A percentile compares a stretch with the other conserved stretches of the same genome.
phyloP scores from a whole-genome alignment of 352 stramenopile species.

The Phytophthora megakarya region DNA sequence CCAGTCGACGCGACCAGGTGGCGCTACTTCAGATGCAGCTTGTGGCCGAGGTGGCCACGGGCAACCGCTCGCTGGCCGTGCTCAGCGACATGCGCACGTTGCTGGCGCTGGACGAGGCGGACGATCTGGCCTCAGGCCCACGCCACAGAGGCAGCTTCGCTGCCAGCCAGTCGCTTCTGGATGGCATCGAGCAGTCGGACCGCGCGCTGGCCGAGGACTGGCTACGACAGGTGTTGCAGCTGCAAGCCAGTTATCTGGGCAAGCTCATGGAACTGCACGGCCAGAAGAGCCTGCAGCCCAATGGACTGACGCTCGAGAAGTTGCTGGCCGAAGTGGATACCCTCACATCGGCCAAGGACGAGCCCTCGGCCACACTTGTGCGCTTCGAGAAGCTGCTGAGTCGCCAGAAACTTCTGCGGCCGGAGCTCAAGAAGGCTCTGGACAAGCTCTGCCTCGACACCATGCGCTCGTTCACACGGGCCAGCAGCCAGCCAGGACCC shows the following conservation, averaged over 20 bases:
- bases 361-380: slow-evolving; percentile 51
- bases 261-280: slow-evolving; percentile 52
- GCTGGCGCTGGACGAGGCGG: slow-evolving; percentile 44
- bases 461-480: slow-evolving; percentile 54
- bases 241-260: slow-evolving; percentile 65
- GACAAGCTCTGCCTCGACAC: slow-evolving; percentile 68
- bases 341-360: slow-evolving; percentile 34
- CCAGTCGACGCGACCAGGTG: slow-evolving; percentile 57
- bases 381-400: slow-evolving; percentile 76
- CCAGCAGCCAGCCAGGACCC: slow-evolving; percentile 28
- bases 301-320: slow-evolving; percentile 39
- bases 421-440: slow-evolving; percentile 64
- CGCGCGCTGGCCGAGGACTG: slow-evolving; percentile 68
- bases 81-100: slow-evolving; percentile 57
- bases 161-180: slow-evolving; percentile 50
- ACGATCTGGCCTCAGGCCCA: slow-evolving; percentile 17
- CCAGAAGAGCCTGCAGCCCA: slow-evolving; percentile 42
- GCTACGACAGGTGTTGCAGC: slow-evolving; percentile 48
- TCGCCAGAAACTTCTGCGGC: slow-evolving; percentile 61
- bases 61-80: slow-evolving; percentile 68
- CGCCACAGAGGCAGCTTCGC: slow-evolving; percentile 35
- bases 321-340: slow-evolving; percentile 46
- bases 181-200: slow-evolving; percentile 55
- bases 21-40: slow-evolving; percentile 73
- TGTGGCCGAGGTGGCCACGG: slow-evolving; percentile 63